phyloP scores from a whole-genome alignment of 169 alveolate species.

The Cystoisospora suis region DNA sequence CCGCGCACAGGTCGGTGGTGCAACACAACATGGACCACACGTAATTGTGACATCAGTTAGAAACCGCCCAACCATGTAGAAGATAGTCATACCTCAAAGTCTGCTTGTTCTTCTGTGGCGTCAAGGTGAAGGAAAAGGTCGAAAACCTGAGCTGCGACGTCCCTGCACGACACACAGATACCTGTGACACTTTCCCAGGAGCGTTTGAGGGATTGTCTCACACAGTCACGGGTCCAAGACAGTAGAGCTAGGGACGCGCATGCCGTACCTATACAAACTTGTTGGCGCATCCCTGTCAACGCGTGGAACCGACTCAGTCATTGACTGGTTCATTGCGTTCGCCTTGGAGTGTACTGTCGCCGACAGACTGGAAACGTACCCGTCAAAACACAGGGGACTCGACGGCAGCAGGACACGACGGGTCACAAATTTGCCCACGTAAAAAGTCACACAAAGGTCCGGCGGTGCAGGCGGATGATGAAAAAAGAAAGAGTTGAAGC shows the following conservation, averaged over 20 bases:
- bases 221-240: no score
- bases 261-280: no score
- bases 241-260: no score
- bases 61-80: not conserved
- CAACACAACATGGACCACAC: no score
- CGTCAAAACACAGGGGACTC: not conserved
- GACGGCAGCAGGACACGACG: not conserved
- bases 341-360: no score
- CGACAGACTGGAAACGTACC: no score
- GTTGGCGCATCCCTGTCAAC: no score
- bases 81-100: slow-evolving; percentile 71
- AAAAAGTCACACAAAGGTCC: not conserved
- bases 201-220: no score
- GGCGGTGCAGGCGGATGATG: not conserved
- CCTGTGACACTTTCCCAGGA: not conserved
- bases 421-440: not conserved
- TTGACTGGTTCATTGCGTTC: no score
- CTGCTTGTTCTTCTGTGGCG: slow-evolving; percentile 91
- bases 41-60: not conserved
- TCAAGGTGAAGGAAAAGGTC: slow-evolving; percentile 90
- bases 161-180: slow-evolving; percentile 32
- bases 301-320: no score
- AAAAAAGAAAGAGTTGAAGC: not conserved
- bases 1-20: no score
- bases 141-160: slow-evolving; percentile 76